Evolutionary conservation across 2,329 filamentous ascomycete species (phyloP).

Genomic region (Diaporthe nobilis): DNA sequence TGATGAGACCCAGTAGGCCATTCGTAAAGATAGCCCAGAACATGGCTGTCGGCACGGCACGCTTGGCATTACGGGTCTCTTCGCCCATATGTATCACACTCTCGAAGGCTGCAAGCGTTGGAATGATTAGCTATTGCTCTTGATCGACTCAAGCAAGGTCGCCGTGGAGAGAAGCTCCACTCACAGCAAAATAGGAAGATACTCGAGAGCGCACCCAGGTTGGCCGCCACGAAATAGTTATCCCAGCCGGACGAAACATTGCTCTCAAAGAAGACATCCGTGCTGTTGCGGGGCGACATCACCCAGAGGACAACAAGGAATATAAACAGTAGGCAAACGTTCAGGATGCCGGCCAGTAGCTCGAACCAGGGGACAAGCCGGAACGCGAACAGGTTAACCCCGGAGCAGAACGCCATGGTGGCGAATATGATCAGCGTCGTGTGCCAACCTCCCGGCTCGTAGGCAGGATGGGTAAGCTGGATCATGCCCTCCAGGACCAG

Average conservation of each 20-base stretch:
- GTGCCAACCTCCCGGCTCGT: constrained; percentile 50
- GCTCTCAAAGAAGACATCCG: constrained; percentile 17
- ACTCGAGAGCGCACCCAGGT: constrained; percentile 54
- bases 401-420: constrained; percentile 46
- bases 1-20: constrained; percentile 56
- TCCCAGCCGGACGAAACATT: constrained; percentile 38
- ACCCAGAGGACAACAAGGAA: constrained; percentile 38
- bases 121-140: not conserved
- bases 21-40: constrained; percentile 60
- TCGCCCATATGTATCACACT: constrained; percentile 63
- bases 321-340: constrained; percentile 35
- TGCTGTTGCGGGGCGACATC: constrained; percentile 36
- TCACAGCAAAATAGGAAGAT: constrained; percentile 51
- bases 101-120: constrained; percentile 56
- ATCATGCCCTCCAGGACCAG: constrained; percentile 40
- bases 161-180: not conserved
- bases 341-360: constrained; percentile 52
- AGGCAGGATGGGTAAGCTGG: constrained; percentile 34
- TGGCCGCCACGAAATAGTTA: constrained; percentile 47
- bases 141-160: too few relatives aligned
- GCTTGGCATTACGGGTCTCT: constrained; percentile 59
- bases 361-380: constrained; percentile 57
- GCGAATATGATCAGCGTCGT: constrained; percentile 55
- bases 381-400: constrained; percentile 52
- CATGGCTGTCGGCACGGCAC: constrained; percentile 60